phyloP scores from a whole-genome alignment of 139 green algal genomes.

The Chlamydomonas schloesseri region DNA sequence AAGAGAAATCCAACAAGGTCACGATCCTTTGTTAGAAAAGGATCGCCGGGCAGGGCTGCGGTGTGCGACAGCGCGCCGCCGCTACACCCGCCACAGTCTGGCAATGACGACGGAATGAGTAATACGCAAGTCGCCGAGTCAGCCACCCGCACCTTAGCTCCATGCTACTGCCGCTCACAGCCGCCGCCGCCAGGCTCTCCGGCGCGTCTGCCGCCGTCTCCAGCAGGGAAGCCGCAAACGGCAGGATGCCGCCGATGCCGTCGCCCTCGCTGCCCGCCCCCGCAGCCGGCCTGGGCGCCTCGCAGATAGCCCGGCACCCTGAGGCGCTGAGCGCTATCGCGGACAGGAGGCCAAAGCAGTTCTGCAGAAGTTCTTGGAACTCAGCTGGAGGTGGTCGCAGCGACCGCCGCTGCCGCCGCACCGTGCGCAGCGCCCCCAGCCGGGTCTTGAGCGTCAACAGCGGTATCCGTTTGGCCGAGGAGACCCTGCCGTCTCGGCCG shows the following conservation, averaged over 20 bases:
- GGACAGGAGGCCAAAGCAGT: conserved; percentile 16
- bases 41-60: too few species aligned
- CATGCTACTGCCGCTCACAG: conserved; percentile 4
- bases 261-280: too few species aligned
- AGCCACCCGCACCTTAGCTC: conserved; percentile 1
- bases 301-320: background rate
- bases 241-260: too few species aligned
- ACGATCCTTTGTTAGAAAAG: too few species aligned
- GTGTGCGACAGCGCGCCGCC: too few species aligned
- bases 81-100: too few species aligned
- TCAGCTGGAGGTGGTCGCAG: background rate
- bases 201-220: background rate
- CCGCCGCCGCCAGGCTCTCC: background rate
- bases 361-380: background rate
- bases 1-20: too few species aligned
- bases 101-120: too few species aligned
- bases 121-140: background rate
- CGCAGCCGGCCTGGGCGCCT: too few species aligned
- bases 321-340: background rate
- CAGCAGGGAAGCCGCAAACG: background rate
- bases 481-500: too few species aligned
- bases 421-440: background rate
- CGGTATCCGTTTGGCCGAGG: too few species aligned
- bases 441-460: background rate
- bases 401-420: background rate